Percentiles rank a stretch among this genome's conserved stretches.
Conservation (phyloP, 768 basidiomycete species). For the Pisolithus sp. region DNA sequence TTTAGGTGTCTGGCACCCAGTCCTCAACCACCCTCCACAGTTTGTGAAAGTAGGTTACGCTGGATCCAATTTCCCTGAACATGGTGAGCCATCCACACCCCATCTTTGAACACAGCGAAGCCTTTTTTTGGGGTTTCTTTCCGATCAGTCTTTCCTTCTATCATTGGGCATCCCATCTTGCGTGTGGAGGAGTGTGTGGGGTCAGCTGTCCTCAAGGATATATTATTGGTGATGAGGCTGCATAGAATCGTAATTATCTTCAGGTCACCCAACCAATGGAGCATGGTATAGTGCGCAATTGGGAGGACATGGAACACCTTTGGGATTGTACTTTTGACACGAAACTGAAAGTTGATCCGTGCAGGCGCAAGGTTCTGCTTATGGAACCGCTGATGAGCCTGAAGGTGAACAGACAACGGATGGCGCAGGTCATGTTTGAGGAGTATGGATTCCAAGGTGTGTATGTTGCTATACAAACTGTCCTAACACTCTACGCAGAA, state of each 20-base stretch:
- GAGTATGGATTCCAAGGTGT: constrained; percentile 94
- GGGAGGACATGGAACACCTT: constrained; percentile 97
- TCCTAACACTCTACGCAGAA: constrained; percentile 96
- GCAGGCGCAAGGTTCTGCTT: constrained; percentile 82
- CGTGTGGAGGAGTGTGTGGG: constrained; percentile 95
- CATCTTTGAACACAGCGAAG: background rate
- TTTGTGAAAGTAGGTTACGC: constrained; percentile 90
- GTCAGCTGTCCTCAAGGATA: constrained; percentile 82
- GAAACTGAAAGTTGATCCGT: constrained; percentile 85
- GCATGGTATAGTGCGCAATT: constrained; percentile 97
- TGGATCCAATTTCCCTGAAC: constrained; percentile 91
- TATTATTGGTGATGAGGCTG: constrained; percentile 99
- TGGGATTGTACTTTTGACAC: constrained; percentile 99
- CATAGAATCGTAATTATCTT: constrained; percentile 87
- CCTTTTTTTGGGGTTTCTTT: background rate
- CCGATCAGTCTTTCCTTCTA: constrained; percentile 82
- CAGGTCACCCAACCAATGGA: constrained; percentile 99
- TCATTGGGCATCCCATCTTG: constrained; percentile 94
- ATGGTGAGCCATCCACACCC: constrained; percentile 46
- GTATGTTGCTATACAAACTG: constrained; percentile 97
- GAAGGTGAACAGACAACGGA: constrained; percentile 81
- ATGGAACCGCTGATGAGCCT: constrained; percentile 99
- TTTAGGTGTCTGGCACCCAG: background rate
- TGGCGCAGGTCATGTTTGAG: constrained; percentile 99
- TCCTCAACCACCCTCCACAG: constrained; percentile 33